phyloP scores from a whole-genome alignment of 495 filamentous ascomycete species.

The Astrocystis sublimbata region DNA sequence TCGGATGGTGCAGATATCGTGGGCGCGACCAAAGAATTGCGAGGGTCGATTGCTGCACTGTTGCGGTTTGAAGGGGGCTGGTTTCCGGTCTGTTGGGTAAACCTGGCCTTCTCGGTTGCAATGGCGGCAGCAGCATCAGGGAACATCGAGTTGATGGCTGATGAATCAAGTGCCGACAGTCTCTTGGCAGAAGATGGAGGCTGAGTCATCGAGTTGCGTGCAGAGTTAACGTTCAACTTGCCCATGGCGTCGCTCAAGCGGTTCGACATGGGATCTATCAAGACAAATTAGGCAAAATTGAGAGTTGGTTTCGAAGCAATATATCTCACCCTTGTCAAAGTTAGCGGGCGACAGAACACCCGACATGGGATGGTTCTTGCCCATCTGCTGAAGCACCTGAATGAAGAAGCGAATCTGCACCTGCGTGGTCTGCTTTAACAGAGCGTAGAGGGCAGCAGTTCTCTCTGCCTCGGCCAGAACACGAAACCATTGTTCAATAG shows the following conservation, averaged over 20 bases:
- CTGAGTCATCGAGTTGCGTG: constrained; percentile 83
- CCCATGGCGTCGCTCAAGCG: constrained; percentile 97
- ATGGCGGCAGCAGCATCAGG: constrained; percentile 97
- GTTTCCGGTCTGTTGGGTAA: constrained; percentile 89
- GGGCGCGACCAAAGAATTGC: constrained; percentile 76
- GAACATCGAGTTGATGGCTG: constrained; percentile 98
- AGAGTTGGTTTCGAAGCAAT: background rate
- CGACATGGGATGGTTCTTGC: constrained; percentile 96
- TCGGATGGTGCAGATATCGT: constrained; percentile 68
- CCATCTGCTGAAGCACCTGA: constrained; percentile 97
- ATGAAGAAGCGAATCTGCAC: constrained; percentile 99
- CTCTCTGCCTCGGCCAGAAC: constrained; percentile 95
- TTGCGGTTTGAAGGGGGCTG: constrained; percentile 90
- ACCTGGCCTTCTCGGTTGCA: constrained; percentile 95
- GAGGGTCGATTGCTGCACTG: constrained; percentile 79
- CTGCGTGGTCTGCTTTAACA: constrained; percentile 97
- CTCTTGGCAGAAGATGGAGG: constrained; percentile 76
- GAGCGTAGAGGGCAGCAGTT: constrained; percentile 90
- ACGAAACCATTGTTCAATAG: constrained; percentile 99
- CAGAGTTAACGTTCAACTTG: constrained; percentile 82
- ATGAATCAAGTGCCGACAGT: constrained; percentile 88
- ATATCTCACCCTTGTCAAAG: constrained; percentile 84
- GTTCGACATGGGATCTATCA: constrained; percentile 91
- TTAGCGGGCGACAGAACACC: constrained; percentile 93
- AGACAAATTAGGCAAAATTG: constrained; percentile 9